Base-by-base conservation (phyloP, 345 rosid genomes). In the Fremontodendron californicum region DNA sequence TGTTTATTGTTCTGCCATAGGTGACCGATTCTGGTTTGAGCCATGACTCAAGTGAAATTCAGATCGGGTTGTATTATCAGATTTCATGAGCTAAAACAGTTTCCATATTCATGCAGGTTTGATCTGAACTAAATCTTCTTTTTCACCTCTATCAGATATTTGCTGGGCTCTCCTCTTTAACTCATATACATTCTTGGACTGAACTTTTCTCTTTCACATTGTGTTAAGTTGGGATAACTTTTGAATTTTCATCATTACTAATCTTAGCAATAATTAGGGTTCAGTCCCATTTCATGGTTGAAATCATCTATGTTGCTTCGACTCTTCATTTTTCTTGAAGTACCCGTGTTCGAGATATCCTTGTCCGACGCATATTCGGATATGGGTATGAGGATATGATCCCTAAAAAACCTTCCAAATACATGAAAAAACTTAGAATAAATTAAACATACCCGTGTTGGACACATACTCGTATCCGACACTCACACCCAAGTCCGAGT, bases 271-370 rank as follows among this genome's bases (percentile, higher is more conserved):
- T 67, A 67, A 67, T 65, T 39, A n/a, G 48, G 15, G 18, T 65
- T 66, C 33, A 10, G 16, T 57, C 33, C 63, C 13, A 25, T 23
- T 57, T 25, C 33, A 23, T 57, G 63, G 33, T 57, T 23, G 48
- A n/a, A n/a, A n/a, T 68, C 65, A 77, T 48, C 52, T n/a, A n/a
- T n/a, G n/a, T 46, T 75, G 76, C 64, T 54, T 37, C 49, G n/a
- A n/a, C n/a, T n/a, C n/a, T n/a, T n/a, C 76, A 51, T 48, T 54
- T 37, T 19, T 73, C 21, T 37, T 73, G 65, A 65, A 52, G 33
- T 46, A n/a, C n/a, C n/a, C n/a, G n/a, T n/a, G n/a, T n/a, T n/a
- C n/a, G n/a, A n/a, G n/a, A n/a, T n/a, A n/a, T n/a, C n/a, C n/a
- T n/a, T n/a, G n/a, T n/a, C n/a, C n/a, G n/a, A n/a, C n/a, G n/a